phyloP scores from a whole-genome alignment of 371 early-diverging fungal species.

The Mortierella sp. region DNA sequence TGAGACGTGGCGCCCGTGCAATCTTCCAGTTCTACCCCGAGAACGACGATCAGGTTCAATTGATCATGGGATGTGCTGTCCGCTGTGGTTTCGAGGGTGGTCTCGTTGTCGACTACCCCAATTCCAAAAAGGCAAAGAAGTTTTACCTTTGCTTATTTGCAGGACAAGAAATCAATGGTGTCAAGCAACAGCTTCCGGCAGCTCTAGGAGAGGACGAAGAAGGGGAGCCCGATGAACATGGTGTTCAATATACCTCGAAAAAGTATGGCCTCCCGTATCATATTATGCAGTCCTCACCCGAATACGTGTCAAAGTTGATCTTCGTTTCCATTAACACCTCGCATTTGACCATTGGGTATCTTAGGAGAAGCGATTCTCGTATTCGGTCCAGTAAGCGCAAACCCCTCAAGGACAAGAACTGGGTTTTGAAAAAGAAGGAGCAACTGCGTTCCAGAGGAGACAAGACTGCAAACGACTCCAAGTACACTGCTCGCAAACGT shows the following conservation, averaged over 20 bases:
- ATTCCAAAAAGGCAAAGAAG: slow-evolving; percentile 96
- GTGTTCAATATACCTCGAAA: slow-evolving; percentile 52
- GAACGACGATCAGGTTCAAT: slow-evolving; percentile 93
- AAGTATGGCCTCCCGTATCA: slow-evolving; percentile 29
- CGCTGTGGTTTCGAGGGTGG: slow-evolving; percentile 97
- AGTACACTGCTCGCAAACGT: slow-evolving; percentile 96
- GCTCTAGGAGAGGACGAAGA: slow-evolving; percentile 81
- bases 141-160: slow-evolving; percentile 96
- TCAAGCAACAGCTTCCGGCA: slow-evolving; percentile 76
- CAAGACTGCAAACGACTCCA: slow-evolving; percentile 91
- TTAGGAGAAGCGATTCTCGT: slow-evolving; percentile 51
- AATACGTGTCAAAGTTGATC: no score
- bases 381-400: slow-evolving; percentile 63
- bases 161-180: slow-evolving; percentile 72
- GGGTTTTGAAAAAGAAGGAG: slow-evolving; percentile 95
- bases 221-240: slow-evolving; percentile 63
- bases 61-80: slow-evolving; percentile 90
- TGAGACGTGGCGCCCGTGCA: slow-evolving; percentile 91
- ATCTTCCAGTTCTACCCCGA: slow-evolving; percentile 99
- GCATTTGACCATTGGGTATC: no score
- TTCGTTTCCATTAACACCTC: no score
- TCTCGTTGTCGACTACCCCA: slow-evolving; percentile 96
- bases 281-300: no score
- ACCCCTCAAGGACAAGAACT: slow-evolving; percentile 85
- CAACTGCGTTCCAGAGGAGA: slow-evolving; percentile 85